Evolutionary conservation across 2,329 filamentous ascomycete species (phyloP), one percentile per base, ranked within the genome.

Genomic region (Claviceps africana): DNA sequence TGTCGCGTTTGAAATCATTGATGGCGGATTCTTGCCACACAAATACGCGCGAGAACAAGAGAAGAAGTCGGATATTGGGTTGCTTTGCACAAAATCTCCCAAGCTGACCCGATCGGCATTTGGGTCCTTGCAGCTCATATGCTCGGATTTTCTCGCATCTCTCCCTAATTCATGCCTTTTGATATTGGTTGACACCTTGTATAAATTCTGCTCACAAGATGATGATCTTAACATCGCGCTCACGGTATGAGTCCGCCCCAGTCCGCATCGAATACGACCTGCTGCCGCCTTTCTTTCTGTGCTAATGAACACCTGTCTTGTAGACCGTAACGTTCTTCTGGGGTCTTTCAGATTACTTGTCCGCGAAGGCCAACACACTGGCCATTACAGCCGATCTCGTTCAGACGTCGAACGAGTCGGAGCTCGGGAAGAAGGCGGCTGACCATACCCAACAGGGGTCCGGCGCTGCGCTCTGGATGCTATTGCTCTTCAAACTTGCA

Each of bases 181-280:
- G 54, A 79, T 83, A 54, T 77, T 98, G 17, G 82, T 97, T 55
- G 86, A 95, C 69, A 88, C 90, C 11, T 77, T 98, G 22, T 88
- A 88, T 61, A 84, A 85, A 57, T 98, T 97, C 67, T 89, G 88
- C 59, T 85, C 83, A 0, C 93, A 98, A 65, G 78, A 84, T 57
- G 87, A 95, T 58, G 93, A 98, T 62, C 75, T 98, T 39, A 98
- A 98, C 59, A 94, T 97, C 61, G 91, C 91, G 0, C 73, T 98
- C 28, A 97, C 93, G 35, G 85, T n/a, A n/a, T 87, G 72, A 67
- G 78, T 65, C 65, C 2, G 15, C 15, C 11, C 22, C 5, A 21
- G 5, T 25, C 21, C 11, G 15, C 6, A 25, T 17, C 9, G 39
- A 31, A 21, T n/a, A n/a, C n/a, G n/a, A n/a, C n/a, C n/a, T n/a